Conservation (phyloP, 2,329 filamentous ascomycete species). For the Lecanoromycetidae sp. region DNA sequence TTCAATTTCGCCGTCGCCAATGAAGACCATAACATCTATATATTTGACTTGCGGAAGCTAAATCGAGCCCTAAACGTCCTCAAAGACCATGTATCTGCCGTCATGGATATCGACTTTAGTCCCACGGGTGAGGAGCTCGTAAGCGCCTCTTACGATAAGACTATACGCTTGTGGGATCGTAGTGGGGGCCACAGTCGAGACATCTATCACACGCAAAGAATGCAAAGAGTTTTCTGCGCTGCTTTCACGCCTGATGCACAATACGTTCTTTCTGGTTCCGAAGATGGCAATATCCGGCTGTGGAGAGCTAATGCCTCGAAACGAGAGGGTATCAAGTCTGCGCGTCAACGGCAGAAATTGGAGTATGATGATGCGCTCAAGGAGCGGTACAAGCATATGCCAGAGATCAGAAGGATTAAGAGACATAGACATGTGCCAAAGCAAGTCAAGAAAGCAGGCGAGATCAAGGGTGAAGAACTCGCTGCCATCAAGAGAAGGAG, state of each 20-base stretch:
- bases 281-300: slow-evolving; percentile 81
- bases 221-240: slow-evolving; percentile 84
- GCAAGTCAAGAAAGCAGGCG: slow-evolving; percentile 85
- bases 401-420: slow-evolving; percentile 81
- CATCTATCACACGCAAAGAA: slow-evolving; percentile 93
- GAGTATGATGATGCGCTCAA: slow-evolving; percentile 84
- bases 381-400: slow-evolving; percentile 84
- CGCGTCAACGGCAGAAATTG: slow-evolving; percentile 71
- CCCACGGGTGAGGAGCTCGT: slow-evolving; percentile 92
- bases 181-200: slow-evolving; percentile 75
- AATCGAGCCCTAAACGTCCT: slow-evolving; percentile 77
- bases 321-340: slow-evolving; percentile 72
- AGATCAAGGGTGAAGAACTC: slow-evolving; percentile 88
- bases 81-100: slow-evolving; percentile 79
- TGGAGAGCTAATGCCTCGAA: slow-evolving; percentile 83
- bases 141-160: slow-evolving; percentile 77
- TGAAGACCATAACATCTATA: slow-evolving; percentile 82
- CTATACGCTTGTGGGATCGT: slow-evolving; percentile 72
- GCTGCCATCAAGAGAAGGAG: slow-evolving; percentile 77
- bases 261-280: slow-evolving; percentile 80
- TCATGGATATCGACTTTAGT: slow-evolving; percentile 93
- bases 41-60: slow-evolving; percentile 92
- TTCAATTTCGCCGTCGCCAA: slow-evolving; percentile 90
- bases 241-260: slow-evolving; percentile 80
- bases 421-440: slow-evolving; percentile 85